Conservation (phyloP, 495 filamentous ascomycete genomes). For the Aspergillus steynii region DNA sequence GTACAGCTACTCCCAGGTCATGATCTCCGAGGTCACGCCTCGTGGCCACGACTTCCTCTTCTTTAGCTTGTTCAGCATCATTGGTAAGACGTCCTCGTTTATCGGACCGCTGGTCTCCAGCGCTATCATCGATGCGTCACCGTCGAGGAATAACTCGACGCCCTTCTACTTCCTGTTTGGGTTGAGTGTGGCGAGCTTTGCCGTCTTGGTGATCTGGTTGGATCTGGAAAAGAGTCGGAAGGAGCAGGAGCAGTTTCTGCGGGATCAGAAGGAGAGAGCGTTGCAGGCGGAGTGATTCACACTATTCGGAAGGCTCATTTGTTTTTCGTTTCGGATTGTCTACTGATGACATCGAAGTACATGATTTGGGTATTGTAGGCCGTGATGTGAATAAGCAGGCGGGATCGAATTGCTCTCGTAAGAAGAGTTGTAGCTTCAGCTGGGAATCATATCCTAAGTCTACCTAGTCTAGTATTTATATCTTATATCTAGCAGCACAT, state of each 20-base stretch:
- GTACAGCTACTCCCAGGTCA: conserved; percentile 68
- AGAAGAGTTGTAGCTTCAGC: background rate
- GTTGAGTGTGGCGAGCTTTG: conserved; percentile 56
- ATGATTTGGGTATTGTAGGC: too few species aligned
- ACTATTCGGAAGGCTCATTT: too few species aligned
- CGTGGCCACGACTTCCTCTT: conserved; percentile 66
- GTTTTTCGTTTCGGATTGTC: too few species aligned
- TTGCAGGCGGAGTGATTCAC: background rate
- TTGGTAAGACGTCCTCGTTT: conserved; percentile 64
- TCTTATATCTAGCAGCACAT: background rate
- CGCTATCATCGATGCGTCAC: conserved; percentile 64
- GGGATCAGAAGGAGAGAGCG: conserved; percentile 30
- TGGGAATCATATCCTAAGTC: background rate
- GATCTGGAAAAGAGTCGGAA: conserved; percentile 59
- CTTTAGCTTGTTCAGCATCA: conserved; percentile 65
- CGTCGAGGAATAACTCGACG: conserved; percentile 51
- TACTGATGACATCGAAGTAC: too few species aligned
- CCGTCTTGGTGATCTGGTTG: conserved; percentile 50
- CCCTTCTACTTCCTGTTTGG: conserved; percentile 67
- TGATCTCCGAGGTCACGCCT: conserved; percentile 67
- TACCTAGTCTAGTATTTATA: background rate
- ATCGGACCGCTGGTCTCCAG: conserved; percentile 64
- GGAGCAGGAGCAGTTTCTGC: conserved; percentile 56
- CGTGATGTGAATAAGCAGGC: too few species aligned
- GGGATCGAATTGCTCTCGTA: too few species aligned